Base-by-base conservation (phyloP, 1,284 basidiomycete genomes). In the Kwoniella shivajii region DNA sequence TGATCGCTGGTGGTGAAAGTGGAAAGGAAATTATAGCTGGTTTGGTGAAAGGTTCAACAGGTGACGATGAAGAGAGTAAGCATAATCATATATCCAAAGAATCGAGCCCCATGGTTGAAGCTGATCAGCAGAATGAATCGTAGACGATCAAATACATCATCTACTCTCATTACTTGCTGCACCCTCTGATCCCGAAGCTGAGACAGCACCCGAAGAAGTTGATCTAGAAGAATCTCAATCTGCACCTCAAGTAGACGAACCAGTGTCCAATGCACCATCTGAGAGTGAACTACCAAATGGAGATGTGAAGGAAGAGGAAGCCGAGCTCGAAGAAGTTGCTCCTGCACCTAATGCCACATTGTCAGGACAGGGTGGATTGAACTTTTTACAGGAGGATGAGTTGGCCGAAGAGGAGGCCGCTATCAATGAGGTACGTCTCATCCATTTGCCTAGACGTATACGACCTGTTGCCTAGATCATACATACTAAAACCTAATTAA, bases 341-440 rank as follows among this genome's bases (percentile, higher is more conserved):
- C 30, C 31, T 6, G 31, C 39, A 14, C 20, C 36, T 26, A 46
- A 26, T n/a, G 22, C 43, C 3, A 24, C 41, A 4, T 18, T 1
- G 22, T 44, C 34, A 14, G 30, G 57, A 16, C 56, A 56, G 22
- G 61, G 61, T 14, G 56, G 63, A 1, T 60, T 76, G 59, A 74
- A 73, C 60, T 76, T 76, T 56, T 54, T 76, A 48, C 74, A 76
- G 59, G 72, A 69, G 47, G 73, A 74, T 62, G 74, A 76, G 66
- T 56, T 76, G 41, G 54, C 29, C 18, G 48, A 36, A 27, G 57
- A 60, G 20, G 61, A 67, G 45, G 48, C 34, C 13, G 59, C 64
- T 58, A 48, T 65, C 13, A 56, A 68, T 47, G 64, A 72, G 63
- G 69, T 73, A 16, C 30, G 66, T 50, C 7, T 36, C 27, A 36